Percentiles rank a stretch among this genome's conserved stretches.
Evolutionary conservation across 2,329 filamentous ascomycete species (phyloP).

Genomic region (Monilinia fructigena): DNA sequence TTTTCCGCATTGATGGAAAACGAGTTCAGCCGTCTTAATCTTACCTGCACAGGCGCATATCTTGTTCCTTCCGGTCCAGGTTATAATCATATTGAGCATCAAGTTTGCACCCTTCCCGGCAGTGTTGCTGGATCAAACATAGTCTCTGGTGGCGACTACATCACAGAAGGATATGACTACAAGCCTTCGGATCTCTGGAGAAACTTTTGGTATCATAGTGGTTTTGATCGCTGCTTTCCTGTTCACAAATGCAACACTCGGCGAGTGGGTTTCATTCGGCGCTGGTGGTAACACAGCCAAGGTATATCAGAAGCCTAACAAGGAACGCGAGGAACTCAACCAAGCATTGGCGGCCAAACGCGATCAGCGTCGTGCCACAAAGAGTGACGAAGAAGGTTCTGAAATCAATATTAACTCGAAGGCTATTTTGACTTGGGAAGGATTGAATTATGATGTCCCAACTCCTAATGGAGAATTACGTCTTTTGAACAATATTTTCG

Average conservation of each 20-base stretch:
- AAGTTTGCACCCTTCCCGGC: constrained; percentile 72
- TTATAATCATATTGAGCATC: constrained; percentile 69
- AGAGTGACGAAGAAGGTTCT: constrained; percentile 43
- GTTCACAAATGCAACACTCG: constrained; percentile 70
- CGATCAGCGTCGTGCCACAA: constrained; percentile 51
- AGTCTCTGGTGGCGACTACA: constrained; percentile 68
- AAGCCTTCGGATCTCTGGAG: constrained; percentile 54
- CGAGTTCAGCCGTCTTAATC: constrained; percentile 68
- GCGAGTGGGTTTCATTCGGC: constrained; percentile 75
- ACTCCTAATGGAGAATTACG: constrained; percentile 46
- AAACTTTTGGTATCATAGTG: constrained; percentile 65
- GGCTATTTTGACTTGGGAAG: constrained; percentile 80
- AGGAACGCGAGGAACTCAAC: constrained; percentile 66
- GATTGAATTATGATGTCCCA: constrained; percentile 74
- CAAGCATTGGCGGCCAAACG: constrained; percentile 59
- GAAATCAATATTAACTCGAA: constrained; percentile 59
- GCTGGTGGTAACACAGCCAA: constrained; percentile 79
- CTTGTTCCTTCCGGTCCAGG: constrained; percentile 69
- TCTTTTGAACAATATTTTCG: constrained; percentile 60
- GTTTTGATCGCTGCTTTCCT: constrained; percentile 75
- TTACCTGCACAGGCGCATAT: constrained; percentile 66
- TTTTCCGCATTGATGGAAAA: constrained; percentile 84
- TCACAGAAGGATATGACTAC: constrained; percentile 63
- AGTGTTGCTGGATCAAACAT: constrained; percentile 54
- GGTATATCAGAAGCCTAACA: constrained; percentile 69